Conservation (phyloP, 1,284 basidiomycete genomes). For the Phlebopus sp. region DNA sequence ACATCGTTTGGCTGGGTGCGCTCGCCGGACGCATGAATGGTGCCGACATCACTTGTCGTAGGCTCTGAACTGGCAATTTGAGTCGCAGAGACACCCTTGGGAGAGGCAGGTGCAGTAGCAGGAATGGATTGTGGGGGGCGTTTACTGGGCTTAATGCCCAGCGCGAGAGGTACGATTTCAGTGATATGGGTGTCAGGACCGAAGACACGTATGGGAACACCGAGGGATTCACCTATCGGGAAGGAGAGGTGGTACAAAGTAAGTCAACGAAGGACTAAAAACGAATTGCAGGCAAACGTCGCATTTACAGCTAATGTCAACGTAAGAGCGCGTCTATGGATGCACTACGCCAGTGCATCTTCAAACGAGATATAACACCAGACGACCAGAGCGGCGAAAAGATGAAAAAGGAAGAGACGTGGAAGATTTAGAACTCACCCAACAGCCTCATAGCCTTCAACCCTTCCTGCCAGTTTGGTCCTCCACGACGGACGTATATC, state of each 20-base stretch:
- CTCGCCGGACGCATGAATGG: constrained; percentile 77
- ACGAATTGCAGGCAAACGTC: too few relatives aligned
- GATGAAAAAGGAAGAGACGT: constrained; percentile 3
- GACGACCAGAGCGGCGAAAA: background rate
- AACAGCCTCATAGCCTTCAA: constrained; percentile 98
- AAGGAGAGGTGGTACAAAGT: too few relatives aligned
- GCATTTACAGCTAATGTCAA: too few relatives aligned
- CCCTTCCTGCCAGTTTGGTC: constrained; percentile 99
- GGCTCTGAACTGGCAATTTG: constrained; percentile 27
- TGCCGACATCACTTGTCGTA: constrained; percentile 55
- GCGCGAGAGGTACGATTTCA: constrained; percentile 95
- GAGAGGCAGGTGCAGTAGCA: constrained; percentile 39
- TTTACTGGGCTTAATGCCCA: constrained; percentile 68
- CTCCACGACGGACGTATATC: constrained; percentile 97
- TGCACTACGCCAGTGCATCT: background rate
- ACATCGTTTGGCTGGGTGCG: constrained; percentile 86
- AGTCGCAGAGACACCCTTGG: constrained; percentile 32
- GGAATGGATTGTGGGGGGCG: constrained; percentile 38
- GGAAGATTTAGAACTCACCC: constrained; percentile 33
- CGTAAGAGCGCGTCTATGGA: background rate
- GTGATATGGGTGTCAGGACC: constrained; percentile 99
- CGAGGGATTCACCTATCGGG: constrained; percentile 77
- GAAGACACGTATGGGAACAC: constrained; percentile 95
- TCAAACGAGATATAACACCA: too few relatives aligned
- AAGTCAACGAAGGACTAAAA: too few relatives aligned